Evolutionary conservation across 139 green algal genomes (phyloP).

Genomic region (Tetraselmis striata): DNA sequence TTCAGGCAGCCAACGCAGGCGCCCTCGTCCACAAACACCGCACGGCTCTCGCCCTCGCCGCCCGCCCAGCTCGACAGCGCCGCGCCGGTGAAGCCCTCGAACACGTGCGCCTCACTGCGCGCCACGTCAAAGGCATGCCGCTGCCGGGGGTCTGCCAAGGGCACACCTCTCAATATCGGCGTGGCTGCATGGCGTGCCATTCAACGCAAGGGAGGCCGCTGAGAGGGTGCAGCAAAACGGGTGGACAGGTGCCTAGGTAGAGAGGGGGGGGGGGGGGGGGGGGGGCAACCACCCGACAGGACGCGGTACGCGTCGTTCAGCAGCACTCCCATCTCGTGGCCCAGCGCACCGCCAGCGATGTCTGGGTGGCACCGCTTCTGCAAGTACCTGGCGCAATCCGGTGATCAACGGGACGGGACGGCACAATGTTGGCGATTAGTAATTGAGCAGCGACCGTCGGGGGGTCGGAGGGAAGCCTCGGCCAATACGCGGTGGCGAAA

Average conservation of each 20-base stretch:
- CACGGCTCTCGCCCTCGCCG: slow-evolving; percentile 3
- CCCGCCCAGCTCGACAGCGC: not conserved
- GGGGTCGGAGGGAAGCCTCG: too few relatives aligned
- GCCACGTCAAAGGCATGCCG: not conserved
- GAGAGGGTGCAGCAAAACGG: too few relatives aligned
- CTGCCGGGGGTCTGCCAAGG: not conserved
- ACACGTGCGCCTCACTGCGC: not conserved
- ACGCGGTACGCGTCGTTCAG: not conserved
- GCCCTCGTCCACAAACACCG: slow-evolving; percentile 40
- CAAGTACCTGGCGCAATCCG: not conserved
- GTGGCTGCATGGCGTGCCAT: too few relatives aligned
- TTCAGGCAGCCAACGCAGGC: slow-evolving; percentile 35
- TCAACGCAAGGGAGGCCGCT: too few relatives aligned
- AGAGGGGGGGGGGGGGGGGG: too few relatives aligned
- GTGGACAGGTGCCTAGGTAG: too few relatives aligned
- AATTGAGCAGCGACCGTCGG: too few relatives aligned
- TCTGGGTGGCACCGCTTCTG: slow-evolving; percentile 4
- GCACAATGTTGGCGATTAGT: not conserved
- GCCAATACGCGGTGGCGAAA: too few relatives aligned
- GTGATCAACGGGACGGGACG: too few relatives aligned
- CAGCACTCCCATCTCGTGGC: not conserved
- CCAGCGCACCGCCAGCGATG: not conserved
- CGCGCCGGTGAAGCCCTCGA: not conserved
- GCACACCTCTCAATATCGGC: too few relatives aligned
- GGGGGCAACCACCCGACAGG: not conserved